Base-by-base conservation (phyloP, 768 basidiomycete genomes). In the Harrya chromipes region DNA sequence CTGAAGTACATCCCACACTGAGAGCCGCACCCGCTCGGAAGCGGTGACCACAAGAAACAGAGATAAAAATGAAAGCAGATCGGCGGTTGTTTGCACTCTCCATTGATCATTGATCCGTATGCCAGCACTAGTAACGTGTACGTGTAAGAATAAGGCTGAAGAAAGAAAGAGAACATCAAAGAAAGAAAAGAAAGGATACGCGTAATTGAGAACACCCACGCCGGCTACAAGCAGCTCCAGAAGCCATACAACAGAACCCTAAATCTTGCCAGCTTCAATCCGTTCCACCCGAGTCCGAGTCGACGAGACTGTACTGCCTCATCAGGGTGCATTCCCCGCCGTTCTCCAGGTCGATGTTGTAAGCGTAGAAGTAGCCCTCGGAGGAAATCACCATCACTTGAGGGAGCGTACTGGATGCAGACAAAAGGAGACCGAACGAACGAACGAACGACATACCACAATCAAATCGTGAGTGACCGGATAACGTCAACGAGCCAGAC, bases 351-450 rank as follows among this genome's bases (percentile, higher is more conserved):
- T 99, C 95, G 62, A 99, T 95, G 59, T 80, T 90, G 68, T 98
- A 98, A 14, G 87, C 83, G 64, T 99, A 97, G 67, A 97, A 95
- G 59, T 92, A 89, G 1, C 95, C 95, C 50, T 97, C 94, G 0
- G 90, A 89, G 0, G 93, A 94, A 49, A 98, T 82, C 20, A 99
- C 94, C 91, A 97, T 95, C 11, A 97, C 87, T 52, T 99, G 95
- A 0, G 95, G 94, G 71, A 90, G 88, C 7, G 92, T 93, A 16
- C 91, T 94, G 62, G 14, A 24, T 2, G 9, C 17, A 1, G 43
- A n/a, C 36, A 34, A 33, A 26, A 38, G 19, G 17, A 33, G 6
- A 21, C 21, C 17, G 8, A 40, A 48, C 27, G 12, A 40, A 36
- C 17, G 8, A 40, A 48, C 27, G 12, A 40, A 36, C 19, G 48